These are phyloP conservation scores for Isabelozyma gotoi DNA, from an alignment of 805 yeast genomes.

Conservation along the genomic window DNA sequence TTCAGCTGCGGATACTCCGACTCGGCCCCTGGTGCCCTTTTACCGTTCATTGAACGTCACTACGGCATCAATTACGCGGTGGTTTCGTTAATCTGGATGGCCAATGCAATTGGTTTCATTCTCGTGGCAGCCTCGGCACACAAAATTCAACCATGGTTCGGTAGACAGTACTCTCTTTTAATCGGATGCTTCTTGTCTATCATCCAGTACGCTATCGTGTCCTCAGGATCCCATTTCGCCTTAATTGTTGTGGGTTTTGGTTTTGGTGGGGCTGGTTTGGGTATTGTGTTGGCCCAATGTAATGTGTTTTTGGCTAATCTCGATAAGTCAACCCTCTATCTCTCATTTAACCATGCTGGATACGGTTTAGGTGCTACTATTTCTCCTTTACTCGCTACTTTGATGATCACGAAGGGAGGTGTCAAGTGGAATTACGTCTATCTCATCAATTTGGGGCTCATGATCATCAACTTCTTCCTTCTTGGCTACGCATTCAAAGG, in stretches of 20 bases:
- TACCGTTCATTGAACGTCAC: conserved; percentile 51
- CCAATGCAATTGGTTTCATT: conserved; percentile 57
- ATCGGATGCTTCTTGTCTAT: conserved; percentile 35
- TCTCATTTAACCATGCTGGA: conserved; percentile 65
- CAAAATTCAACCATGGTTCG: conserved; percentile 39
- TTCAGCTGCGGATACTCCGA: conserved; percentile 48
- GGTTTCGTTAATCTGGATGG: conserved; percentile 60
- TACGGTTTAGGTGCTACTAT: conserved; percentile 75
- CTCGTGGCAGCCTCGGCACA: conserved; percentile 50
- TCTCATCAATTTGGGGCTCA: conserved; percentile 45
- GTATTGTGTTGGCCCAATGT: conserved; percentile 47
- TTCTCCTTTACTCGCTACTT: conserved; percentile 64
- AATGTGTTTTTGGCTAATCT: conserved; percentile 53
- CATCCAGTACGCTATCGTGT: conserved; percentile 45
- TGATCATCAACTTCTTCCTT: conserved; percentile 29
- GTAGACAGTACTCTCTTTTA: conserved; percentile 38
- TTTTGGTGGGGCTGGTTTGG: conserved; percentile 60
- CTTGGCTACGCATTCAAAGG: conserved; percentile 46
- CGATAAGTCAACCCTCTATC: conserved; percentile 52
- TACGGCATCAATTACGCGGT: conserved; percentile 49
- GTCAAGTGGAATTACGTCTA: conserved; percentile 56
- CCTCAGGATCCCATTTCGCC: conserved; percentile 50
- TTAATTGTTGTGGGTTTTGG: conserved; percentile 50
- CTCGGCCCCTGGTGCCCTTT: conserved; percentile 61
- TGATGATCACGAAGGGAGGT: conserved; percentile 45